A percentile compares a stretch with the other conserved stretches of the same genome.
Conservation (phyloP, 2,329 filamentous ascomycete species). For the Tolypocladium pustulatum region DNA sequence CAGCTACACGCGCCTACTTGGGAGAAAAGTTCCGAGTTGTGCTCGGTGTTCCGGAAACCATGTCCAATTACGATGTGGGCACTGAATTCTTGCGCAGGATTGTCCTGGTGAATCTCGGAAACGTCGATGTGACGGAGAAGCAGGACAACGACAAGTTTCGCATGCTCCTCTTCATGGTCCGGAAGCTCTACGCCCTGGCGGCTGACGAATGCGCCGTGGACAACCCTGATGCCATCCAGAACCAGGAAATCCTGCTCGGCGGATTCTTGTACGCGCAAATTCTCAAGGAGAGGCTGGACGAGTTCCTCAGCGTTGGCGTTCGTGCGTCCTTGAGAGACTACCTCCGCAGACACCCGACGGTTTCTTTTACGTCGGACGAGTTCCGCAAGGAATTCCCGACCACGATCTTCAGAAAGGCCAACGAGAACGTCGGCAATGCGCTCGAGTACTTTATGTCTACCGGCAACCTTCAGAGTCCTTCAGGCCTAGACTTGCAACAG, state of each 20-base stretch:
- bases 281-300: conserved; percentile 86
- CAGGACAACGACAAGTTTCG: conserved; percentile 91
- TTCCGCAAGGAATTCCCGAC: conserved; percentile 73
- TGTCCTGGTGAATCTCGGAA: conserved; percentile 84
- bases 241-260: conserved; percentile 88
- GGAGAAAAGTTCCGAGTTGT: conserved; percentile 88
- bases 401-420: conserved; percentile 69
- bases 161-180: conserved; percentile 88
- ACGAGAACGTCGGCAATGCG: conserved; percentile 77
- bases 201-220: conserved; percentile 88
- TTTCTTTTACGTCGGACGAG: conserved; percentile 64
- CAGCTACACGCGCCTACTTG: conserved; percentile 74
- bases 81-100: conserved; percentile 85
- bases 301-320: conserved; percentile 57
- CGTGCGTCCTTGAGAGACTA: conserved; percentile 46
- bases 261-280: conserved; percentile 94
- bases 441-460: conserved; percentile 96
- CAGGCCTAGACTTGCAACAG: conserved; percentile 89
- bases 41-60: conserved; percentile 70
- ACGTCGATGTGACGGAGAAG: conserved; percentile 68
- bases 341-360: conserved; percentile 43
- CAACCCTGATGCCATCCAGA: conserved; percentile 93
- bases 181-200: conserved; percentile 88
- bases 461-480: conserved; percentile 83
- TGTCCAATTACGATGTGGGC: conserved; percentile 81